Base-by-base conservation (phyloP, 1,284 basidiomycete species). In the Sutorius eximius region DNA sequence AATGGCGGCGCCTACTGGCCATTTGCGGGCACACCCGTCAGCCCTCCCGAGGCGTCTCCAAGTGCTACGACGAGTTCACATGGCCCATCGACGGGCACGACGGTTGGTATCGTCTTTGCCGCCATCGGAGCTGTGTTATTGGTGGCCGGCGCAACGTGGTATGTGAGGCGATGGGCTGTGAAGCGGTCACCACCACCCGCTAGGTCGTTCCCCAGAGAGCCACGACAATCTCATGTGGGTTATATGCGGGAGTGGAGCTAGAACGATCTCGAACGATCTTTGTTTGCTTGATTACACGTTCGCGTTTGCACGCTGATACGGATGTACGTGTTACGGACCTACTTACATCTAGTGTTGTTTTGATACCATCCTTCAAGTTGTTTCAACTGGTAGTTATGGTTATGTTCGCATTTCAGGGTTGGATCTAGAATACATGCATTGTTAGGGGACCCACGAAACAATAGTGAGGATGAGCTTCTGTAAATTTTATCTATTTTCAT, bases 1-100 rank as follows among this genome's bases (percentile, higher is more conserved):
- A 71, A 75, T 37, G 82, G 81, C 24, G 87, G 87, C n/a, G 79
- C 83, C 64, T 87, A 75, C 63, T 89, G 87, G 88, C 87, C 87
- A 0, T 87, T 81, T 58, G 85, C 85, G 10, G 76, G 76, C 1
- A 82, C 63, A 10, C 53, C 70, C 0, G 43, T 56, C 30, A 52
- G 48, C 22, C 56, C 61, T 20, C 55, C 63, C 3, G 59, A 56
- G 10, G 20, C 60, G 34, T 27, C 53, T 12, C 32, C 59, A 67
- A 55, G 24, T 27, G 6, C 62, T 3, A n/a, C 36, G n/a, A 18
- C 36, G 8, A 56, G 60, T n/a, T 58, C 67, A n/a, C 65, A 69
- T 24, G 59, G 67, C 7, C 48, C 47, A 20, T 60, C 67, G 6
- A 63, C 70, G 30, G 75, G 75, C 24, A 61, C 61, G 13, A 80